Conservation (phyloP, 2,329 filamentous ascomycete genomes). For the Fusarium foetens region DNA sequence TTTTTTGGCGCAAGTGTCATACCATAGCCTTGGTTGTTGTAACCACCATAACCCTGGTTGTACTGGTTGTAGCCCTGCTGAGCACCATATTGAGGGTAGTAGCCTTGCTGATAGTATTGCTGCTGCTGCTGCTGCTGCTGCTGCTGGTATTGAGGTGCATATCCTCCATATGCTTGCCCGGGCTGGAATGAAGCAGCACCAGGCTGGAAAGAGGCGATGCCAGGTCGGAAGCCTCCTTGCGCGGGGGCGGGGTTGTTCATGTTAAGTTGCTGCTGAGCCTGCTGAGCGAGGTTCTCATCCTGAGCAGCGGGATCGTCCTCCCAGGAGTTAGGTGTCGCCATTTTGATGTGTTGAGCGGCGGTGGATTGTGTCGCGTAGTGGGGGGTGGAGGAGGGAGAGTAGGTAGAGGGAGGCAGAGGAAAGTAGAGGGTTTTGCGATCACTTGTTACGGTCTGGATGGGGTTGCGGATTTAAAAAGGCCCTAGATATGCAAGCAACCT, state of each 20-base stretch:
- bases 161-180: conserved; percentile 73
- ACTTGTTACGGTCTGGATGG: conserved; percentile 39
- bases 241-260: conserved; percentile 69
- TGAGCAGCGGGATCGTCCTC: conserved; percentile 85
- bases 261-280: conserved; percentile 80
- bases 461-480: conserved; percentile 40
- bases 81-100: conserved; percentile 68
- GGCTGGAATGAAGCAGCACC: conserved; percentile 77
- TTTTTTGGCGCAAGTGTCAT: conserved; percentile 32
- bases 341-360: conserved; percentile 54
- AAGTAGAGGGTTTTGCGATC: conserved; percentile 32
- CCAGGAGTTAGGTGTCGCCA: conserved; percentile 95
- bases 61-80: conserved; percentile 62
- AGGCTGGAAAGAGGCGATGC: conserved; percentile 76
- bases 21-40: conserved; percentile 60
- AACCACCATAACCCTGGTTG: conserved; percentile 63
- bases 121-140: conserved; percentile 40
- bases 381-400: not conserved
- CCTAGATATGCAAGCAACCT: conserved; percentile 37
- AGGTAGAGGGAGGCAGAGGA: conserved; percentile 16
- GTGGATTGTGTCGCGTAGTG: conserved; percentile 17
- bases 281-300: conserved; percentile 81
- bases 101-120: conserved; percentile 62
- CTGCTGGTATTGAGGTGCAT: conserved; percentile 63
- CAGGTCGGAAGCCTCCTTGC: conserved; percentile 60